phyloP scores from a whole-genome alignment of 2,329 filamentous ascomycete species.

The Ilyonectria sp. region DNA sequence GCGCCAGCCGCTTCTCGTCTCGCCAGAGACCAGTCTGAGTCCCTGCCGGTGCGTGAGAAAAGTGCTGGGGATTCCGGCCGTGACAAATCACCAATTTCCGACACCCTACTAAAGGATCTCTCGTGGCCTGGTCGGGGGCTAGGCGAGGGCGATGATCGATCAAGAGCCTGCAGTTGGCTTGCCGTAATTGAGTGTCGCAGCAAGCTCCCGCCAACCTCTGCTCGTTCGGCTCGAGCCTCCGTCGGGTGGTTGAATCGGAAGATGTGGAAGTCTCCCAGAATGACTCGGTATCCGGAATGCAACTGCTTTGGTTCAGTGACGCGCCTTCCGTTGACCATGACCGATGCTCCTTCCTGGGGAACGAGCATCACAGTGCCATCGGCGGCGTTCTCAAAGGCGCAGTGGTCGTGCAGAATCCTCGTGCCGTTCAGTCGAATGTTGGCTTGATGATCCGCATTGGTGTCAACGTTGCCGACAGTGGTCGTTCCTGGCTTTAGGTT shows the following conservation, averaged over 20 bases:
- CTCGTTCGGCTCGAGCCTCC: slow-evolving; percentile 93
- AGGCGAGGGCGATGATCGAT: slow-evolving; percentile 71
- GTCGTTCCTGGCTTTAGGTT: slow-evolving; percentile 97
- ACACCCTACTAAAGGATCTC: slow-evolving; percentile 83
- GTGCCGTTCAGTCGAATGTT: slow-evolving; percentile 96
- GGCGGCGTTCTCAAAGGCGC: slow-evolving; percentile 87
- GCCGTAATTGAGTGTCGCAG: slow-evolving; percentile 85
- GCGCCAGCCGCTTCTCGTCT: slow-evolving; percentile 93
- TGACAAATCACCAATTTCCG: slow-evolving; percentile 80
- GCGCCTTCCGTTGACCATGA: slow-evolving; percentile 97
- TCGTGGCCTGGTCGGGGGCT: slow-evolving; percentile 80
- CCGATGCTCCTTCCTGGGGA: slow-evolving; percentile 90
- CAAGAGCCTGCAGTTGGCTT: slow-evolving; percentile 73
- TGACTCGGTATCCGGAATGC: slow-evolving; percentile 93
- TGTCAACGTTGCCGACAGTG: slow-evolving; percentile 94
- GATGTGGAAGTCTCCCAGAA: slow-evolving; percentile 98
- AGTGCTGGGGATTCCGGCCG: slow-evolving; percentile 86
- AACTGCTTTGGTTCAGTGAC: slow-evolving; percentile 89
- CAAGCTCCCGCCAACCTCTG: slow-evolving; percentile 84
- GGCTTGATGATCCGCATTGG: slow-evolving; percentile 79
- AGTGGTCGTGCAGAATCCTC: slow-evolving; percentile 93
- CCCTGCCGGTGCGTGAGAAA: slow-evolving; percentile 75
- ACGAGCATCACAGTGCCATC: slow-evolving; percentile 95
- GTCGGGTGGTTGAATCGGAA: slow-evolving; percentile 98
- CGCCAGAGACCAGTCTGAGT: slow-evolving; percentile 96